Evolutionary conservation across 768 basidiomycete genomes (phyloP).

Genomic region (Megacollybia marginata): DNA sequence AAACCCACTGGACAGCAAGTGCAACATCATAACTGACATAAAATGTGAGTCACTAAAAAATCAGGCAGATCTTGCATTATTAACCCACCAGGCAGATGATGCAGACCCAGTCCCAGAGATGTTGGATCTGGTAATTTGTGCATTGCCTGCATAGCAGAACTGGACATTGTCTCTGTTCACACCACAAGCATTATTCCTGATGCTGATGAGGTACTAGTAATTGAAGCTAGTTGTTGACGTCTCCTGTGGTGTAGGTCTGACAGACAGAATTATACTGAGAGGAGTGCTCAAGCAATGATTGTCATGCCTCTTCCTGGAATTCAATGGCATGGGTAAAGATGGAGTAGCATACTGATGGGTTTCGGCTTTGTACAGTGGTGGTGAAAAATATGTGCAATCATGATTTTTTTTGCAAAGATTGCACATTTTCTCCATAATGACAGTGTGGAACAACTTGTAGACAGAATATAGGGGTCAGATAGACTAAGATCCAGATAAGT

Average conservation of each 20-base stretch:
- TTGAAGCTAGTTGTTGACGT: constrained; percentile 1
- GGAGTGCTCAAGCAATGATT: background rate
- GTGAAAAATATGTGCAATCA: too few species aligned
- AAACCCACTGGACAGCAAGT: too few species aligned
- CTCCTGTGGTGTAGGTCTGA: background rate
- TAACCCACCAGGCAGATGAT: background rate
- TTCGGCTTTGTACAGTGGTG: too few species aligned
- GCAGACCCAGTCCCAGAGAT: background rate
- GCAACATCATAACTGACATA: too few species aligned
- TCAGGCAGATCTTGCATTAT: too few species aligned
- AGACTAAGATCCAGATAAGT: too few species aligned
- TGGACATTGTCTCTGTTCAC: background rate
- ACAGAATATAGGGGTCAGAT: too few species aligned
- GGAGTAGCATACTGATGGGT: background rate
- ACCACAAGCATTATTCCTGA: background rate
- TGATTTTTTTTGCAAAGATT: too few species aligned
- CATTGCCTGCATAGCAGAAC: background rate
- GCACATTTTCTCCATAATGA: too few species aligned
- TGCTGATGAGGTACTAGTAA: background rate
- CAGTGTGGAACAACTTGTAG: too few species aligned
- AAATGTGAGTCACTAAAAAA: too few species aligned
- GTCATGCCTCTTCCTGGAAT: background rate
- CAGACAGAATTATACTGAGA: background rate
- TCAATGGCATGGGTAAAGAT: background rate
- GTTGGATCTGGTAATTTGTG: background rate